These are phyloP conservation scores for Suaeda aralocaspica DNA, from an alignment of 148 eudicot genomes.

Conservation along the genomic window DNA sequence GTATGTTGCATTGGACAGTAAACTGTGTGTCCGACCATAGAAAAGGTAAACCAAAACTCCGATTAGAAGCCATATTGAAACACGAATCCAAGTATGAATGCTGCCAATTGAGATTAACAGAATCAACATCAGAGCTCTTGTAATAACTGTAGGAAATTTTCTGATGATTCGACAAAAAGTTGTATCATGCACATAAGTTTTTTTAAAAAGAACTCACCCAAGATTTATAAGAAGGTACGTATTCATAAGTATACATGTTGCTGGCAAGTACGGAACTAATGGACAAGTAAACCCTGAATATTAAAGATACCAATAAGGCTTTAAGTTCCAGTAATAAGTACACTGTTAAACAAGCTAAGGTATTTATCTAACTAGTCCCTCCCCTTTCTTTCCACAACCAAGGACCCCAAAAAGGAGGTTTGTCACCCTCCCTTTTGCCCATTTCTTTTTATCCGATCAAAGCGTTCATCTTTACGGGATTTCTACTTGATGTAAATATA, in stretches of 20 bases:
- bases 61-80: conserved; percentile 47
- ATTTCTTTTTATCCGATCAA: too few relatives aligned
- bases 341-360: too few relatives aligned
- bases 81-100: conserved; percentile 53
- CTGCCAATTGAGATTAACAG: conserved; percentile 30
- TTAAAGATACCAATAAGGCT: conserved; percentile 8
- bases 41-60: conserved; percentile 48
- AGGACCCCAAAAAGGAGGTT: too few relatives aligned
- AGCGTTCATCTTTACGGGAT: too few relatives aligned
- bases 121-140: neutral
- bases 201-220: conserved; percentile 41
- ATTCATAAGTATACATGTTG: conserved; percentile 54
- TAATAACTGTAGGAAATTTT: neutral
- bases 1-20: conserved; percentile 23
- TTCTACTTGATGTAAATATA: too few relatives aligned
- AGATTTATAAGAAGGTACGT: conserved; percentile 65
- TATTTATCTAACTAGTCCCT: too few relatives aligned
- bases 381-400: too few relatives aligned
- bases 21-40: conserved; percentile 54
- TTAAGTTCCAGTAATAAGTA: too few relatives aligned
- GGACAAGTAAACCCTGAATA: conserved; percentile 70
- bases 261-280: conserved; percentile 62
- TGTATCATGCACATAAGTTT: neutral
- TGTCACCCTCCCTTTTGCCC: too few relatives aligned
- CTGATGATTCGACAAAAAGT: neutral